phyloP scores from a whole-genome alignment of 805 yeast species.

The Kuraishia capsulata region DNA sequence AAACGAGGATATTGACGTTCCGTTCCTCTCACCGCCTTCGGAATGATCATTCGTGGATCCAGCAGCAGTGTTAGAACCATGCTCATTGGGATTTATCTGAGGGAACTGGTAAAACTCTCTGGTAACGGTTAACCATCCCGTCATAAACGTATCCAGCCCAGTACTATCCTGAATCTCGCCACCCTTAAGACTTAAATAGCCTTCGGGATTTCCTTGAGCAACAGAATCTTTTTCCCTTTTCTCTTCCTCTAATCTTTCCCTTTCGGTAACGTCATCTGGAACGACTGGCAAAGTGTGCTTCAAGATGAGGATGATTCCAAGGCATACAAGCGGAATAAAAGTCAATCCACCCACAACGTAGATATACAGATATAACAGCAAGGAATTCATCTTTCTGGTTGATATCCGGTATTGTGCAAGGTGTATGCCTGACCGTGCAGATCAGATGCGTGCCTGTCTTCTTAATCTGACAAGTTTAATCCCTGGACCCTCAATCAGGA shows the following conservation, averaged over 20 bases:
- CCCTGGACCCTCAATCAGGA: no score
- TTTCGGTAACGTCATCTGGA: constrained; percentile 12
- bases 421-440: no score
- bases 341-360: constrained; percentile 80
- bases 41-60: constrained; percentile 3
- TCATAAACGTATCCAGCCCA: constrained; percentile 54
- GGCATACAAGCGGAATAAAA: constrained; percentile 51
- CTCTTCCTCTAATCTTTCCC: constrained; percentile 13
- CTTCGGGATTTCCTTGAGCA: constrained; percentile 15
- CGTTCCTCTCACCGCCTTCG: neutral
- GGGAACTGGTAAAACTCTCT: constrained; percentile 58
- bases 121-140: constrained; percentile 84
- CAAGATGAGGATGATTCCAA: constrained; percentile 28
- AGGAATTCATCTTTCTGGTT: neutral
- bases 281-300: constrained; percentile 23
- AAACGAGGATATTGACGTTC: constrained; percentile 2
- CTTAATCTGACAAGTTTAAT: no score
- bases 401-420: no score
- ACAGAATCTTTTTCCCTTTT: constrained; percentile 20
- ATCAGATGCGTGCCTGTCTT: no score
- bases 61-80: constrained; percentile 3
- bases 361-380: constrained; percentile 16
- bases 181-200: constrained; percentile 33
- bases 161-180: constrained; percentile 61
- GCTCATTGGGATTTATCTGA: constrained; percentile 20